Evolutionary conservation across 306 rosid genomes (phyloP).

Genomic region (Fragaria ananassa): DNA sequence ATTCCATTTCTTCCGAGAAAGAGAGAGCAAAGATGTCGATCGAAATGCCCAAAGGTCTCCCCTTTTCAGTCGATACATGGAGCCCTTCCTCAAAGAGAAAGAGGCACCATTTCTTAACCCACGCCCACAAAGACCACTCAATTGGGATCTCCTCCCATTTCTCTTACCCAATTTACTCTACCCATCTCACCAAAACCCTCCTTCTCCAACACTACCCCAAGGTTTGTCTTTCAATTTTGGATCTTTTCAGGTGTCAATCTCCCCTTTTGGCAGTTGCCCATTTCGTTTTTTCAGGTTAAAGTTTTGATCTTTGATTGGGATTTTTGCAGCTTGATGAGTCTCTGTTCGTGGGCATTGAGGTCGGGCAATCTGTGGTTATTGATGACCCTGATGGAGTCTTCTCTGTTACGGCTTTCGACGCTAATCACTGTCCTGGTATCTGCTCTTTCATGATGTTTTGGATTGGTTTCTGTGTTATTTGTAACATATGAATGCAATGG

Average conservation of each 20-base stretch:
- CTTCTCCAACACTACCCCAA: constrained; percentile 48
- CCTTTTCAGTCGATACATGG: constrained; percentile 91
- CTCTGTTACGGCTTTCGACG: constrained; percentile 66
- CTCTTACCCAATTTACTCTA: constrained; percentile 61
- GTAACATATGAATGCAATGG: not conserved
- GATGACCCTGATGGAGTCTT: constrained; percentile 58
- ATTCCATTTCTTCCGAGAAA: not conserved
- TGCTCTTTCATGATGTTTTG: not conserved
- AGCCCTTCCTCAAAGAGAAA: constrained; percentile 43
- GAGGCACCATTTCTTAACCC: constrained; percentile 70
- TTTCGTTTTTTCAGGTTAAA: not conserved
- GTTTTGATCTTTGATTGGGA: not conserved
- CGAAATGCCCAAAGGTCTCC: constrained; percentile 70
- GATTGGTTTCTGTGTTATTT: not conserved
- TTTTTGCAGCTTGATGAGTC: constrained; percentile 44
- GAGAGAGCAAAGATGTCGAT: constrained; percentile 47
- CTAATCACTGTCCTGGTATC: constrained; percentile 77
- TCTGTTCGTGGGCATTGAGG: constrained; percentile 49
- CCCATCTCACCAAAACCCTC: constrained; percentile 58
- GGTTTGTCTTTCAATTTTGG: constrained; percentile 14
- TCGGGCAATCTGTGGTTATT: constrained; percentile 42
- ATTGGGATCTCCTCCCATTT: constrained; percentile 42
- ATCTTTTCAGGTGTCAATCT: too few relatives aligned
- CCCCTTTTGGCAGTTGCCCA: not conserved
- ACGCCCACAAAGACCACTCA: constrained; percentile 79